phyloP scores from a whole-genome alignment of 441 rosid species.

The Mallotus japonicus region DNA sequence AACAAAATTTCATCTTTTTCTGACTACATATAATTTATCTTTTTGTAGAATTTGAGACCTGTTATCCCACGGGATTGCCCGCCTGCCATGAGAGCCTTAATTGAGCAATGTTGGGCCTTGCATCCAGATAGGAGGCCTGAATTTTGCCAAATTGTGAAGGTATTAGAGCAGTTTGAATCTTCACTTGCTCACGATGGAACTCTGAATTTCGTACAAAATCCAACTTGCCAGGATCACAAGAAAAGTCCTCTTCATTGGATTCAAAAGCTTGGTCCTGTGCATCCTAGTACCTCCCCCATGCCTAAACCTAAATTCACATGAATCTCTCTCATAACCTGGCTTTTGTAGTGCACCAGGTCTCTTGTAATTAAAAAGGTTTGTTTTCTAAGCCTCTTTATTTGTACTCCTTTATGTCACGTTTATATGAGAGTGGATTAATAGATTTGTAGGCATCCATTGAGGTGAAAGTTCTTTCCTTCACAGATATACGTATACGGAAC shows the following conservation, averaged over 20 bases:
- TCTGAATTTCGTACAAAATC: constrained; percentile 44
- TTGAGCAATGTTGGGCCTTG: constrained; percentile 92
- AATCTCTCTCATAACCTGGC: constrained; percentile 28
- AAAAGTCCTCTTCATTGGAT: constrained; percentile 81
- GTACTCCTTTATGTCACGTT: constrained; percentile 27
- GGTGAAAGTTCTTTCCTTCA: constrained; percentile 11
- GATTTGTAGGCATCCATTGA: constrained; percentile 30
- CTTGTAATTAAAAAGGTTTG: constrained; percentile 38
- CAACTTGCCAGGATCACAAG: constrained; percentile 63
- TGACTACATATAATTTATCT: constrained; percentile 6
- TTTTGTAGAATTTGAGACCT: constrained; percentile 78
- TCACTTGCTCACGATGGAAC: constrained; percentile 68
- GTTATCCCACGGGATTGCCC: constrained; percentile 67
- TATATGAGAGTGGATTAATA: constrained; percentile 30
- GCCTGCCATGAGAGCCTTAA: constrained; percentile 68
- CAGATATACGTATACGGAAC: constrained; percentile 18
- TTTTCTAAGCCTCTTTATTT: constrained; percentile 28
- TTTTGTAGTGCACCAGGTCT: constrained; percentile 37
- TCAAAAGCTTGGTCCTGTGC: constrained; percentile 73
- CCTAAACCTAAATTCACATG: constrained; percentile 71
- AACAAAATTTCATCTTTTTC: background rate
- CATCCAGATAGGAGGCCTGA: constrained; percentile 90
- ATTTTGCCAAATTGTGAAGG: constrained; percentile 89
- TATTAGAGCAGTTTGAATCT: constrained; percentile 67
- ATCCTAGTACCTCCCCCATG: constrained; percentile 35